Percentiles rank a stretch among this genome's conserved stretches.
These are phyloP conservation scores for Cutaneotrichosporon cavernicola DNA, from an alignment of 1,284 basidiomycete species.

Conservation along the genomic window DNA sequence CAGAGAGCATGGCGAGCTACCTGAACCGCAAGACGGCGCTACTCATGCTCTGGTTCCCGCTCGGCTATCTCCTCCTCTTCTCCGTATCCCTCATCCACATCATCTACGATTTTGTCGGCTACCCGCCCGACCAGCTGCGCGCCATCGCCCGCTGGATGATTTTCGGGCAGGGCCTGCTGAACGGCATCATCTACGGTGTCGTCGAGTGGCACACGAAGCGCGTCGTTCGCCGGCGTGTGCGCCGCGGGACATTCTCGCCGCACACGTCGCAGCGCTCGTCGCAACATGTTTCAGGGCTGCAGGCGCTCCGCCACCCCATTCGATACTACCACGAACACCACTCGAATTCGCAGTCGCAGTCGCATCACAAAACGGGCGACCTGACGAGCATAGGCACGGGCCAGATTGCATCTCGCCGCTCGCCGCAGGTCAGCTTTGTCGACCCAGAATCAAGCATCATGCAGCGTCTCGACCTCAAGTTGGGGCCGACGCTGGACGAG, in stretches of 20 bases:
- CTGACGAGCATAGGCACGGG: neutral
- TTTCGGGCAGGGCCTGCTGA: conserved; percentile 51
- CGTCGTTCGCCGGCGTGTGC: conserved; percentile 39
- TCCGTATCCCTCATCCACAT: conserved; percentile 52
- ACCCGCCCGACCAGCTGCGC: conserved; percentile 40
- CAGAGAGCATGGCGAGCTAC: conserved; percentile 51
- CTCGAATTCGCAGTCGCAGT: neutral
- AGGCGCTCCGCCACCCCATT: conserved; percentile 3
- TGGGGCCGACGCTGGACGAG: neutral
- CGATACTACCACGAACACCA: neutral
- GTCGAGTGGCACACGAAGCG: conserved; percentile 53
- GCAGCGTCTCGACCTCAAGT: conserved; percentile 16
- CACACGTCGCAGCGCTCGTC: conserved; percentile 8
- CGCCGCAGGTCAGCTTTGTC: conserved; percentile 23
- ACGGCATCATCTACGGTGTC: conserved; percentile 53
- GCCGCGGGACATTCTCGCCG: conserved; percentile 38
- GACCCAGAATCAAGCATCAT: conserved; percentile 25
- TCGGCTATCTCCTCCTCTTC: conserved; percentile 52
- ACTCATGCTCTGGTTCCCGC: conserved; percentile 53
- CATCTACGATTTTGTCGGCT: conserved; percentile 49
- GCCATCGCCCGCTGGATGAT: conserved; percentile 54
- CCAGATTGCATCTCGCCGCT: conserved; percentile 10
- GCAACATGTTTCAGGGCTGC: neutral
- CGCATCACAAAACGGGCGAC: neutral
- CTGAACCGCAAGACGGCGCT: conserved; percentile 53